phyloP scores from a whole-genome alignment of 2,329 filamentous ascomycete species.

The Cladosporium cucumerinum region DNA sequence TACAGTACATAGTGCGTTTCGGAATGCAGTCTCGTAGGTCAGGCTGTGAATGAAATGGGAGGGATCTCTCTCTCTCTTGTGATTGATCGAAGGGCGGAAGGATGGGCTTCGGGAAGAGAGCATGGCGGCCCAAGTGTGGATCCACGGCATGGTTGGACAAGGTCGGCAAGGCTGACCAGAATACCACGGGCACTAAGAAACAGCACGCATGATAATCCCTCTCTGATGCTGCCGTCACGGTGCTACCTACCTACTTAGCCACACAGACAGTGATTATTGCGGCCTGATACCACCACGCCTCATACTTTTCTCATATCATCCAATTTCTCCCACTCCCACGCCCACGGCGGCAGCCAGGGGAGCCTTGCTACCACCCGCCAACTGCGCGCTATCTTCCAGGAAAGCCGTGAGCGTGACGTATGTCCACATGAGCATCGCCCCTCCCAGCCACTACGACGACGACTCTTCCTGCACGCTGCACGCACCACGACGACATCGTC shows the following conservation, averaged over 20 bases:
- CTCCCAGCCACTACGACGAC: conserved; percentile 5
- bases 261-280: neutral
- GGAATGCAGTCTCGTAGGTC: neutral
- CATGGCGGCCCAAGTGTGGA: conserved; percentile 1
- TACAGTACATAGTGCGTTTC: neutral
- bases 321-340: neutral
- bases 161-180: neutral
- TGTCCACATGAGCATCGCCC: neutral
- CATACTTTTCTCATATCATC: neutral
- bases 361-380: conserved; percentile 5
- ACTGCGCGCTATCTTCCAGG: conserved; percentile 1
- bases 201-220: neutral
- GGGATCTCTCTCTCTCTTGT: neutral
- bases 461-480: conserved; percentile 3
- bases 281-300: neutral
- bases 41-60: neutral
- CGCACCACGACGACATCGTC: conserved; percentile 1
- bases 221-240: neutral
- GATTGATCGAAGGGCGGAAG: neutral
- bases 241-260: neutral
- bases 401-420: conserved; percentile 1
- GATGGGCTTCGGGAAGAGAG: neutral
- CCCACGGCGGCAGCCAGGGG: neutral
- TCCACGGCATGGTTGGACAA: neutral
- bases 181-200: neutral